A percentile compares a stretch with the other conserved stretches of the same genome.
Evolutionary conservation across 805 yeast species (phyloP).

Genomic region (Ogataea parapolymorpha): DNA sequence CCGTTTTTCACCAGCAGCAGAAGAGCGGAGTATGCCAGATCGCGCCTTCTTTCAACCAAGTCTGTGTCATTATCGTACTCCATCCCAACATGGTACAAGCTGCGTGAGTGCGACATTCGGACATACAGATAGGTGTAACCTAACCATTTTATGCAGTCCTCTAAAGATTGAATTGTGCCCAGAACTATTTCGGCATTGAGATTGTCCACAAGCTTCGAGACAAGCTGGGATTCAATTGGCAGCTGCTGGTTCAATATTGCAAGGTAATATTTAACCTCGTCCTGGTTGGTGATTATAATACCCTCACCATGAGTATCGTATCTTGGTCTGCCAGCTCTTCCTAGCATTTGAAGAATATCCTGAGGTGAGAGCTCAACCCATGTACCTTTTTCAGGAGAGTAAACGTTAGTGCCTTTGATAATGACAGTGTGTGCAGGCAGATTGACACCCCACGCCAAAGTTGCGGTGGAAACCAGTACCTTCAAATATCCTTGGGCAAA

Average conservation of each 20-base stretch:
- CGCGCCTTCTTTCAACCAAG: constrained; percentile 53
- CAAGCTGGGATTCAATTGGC: constrained; percentile 87
- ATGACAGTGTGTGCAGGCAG: constrained; percentile 93
- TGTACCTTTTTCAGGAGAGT: constrained; percentile 83
- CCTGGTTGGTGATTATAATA: constrained; percentile 82
- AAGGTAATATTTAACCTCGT: constrained; percentile 81
- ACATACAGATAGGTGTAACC: constrained; percentile 74
- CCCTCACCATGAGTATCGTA: constrained; percentile 94
- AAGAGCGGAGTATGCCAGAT: constrained; percentile 76
- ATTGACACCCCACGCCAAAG: constrained; percentile 97
- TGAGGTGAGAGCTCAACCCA: constrained; percentile 95
- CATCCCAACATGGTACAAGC: constrained; percentile 69
- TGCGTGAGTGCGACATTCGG: constrained; percentile 73
- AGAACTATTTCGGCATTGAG: constrained; percentile 84
- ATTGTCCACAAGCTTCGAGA: constrained; percentile 65
- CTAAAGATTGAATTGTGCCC: constrained; percentile 57
- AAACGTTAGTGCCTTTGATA: constrained; percentile 89
- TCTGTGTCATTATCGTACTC: constrained; percentile 52
- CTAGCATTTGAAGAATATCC: constrained; percentile 94
- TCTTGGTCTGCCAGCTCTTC: constrained; percentile 96
- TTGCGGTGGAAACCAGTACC: constrained; percentile 85
- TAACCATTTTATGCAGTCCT: constrained; percentile 79
- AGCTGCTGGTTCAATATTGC: constrained; percentile 88
- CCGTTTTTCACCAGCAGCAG: constrained; percentile 50
- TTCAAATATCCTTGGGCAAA: constrained; percentile 87